A percentile compares a stretch with the other conserved stretches of the same genome.
These are phyloP conservation scores for Teratosphaeria destructans DNA, from an alignment of 2,329 filamentous ascomycete genomes.

Conservation along the genomic window DNA sequence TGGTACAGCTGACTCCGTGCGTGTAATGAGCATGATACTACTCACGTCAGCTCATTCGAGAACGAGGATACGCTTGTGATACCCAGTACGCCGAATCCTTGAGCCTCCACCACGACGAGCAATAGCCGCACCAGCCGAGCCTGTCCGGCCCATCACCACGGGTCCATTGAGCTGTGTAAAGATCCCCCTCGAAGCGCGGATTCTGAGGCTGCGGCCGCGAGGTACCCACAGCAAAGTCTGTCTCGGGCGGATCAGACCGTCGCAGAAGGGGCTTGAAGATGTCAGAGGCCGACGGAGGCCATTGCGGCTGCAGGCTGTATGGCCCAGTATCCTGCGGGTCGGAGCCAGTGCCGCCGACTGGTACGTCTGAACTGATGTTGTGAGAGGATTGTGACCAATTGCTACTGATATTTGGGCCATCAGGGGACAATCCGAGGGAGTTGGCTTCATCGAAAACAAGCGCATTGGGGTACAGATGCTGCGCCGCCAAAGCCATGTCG, in stretches of 20 bases:
- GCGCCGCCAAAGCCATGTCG: neutral
- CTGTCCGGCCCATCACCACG: conserved; percentile 79
- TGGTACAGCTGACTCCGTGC: conserved; percentile 75
- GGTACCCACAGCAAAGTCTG: neutral
- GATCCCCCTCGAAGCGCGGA: conserved; percentile 61
- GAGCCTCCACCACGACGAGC: conserved; percentile 78
- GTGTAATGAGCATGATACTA: conserved; percentile 45
- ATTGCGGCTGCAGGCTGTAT: neutral
- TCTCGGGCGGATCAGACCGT: neutral
- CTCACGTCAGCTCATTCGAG: neutral
- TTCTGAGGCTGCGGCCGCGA: conserved; percentile 5
- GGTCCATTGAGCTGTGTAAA: conserved; percentile 77
- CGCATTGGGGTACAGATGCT: neutral
- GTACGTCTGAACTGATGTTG: neutral
- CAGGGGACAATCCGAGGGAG: neutral
- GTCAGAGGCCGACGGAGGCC: neutral
- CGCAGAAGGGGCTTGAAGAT: neutral
- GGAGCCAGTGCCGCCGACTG: neutral
- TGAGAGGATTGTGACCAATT: neutral
- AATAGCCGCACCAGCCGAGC: conserved; percentile 83
- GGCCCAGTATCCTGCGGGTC: neutral
- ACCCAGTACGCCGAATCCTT: conserved; percentile 83
- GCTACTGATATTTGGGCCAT: neutral
- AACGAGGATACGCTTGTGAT: neutral
- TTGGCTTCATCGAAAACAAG: neutral